phyloP scores from a whole-genome alignment of 2,329 filamentous ascomycete genomes.

The Phyllosticta citribraziliensis region DNA sequence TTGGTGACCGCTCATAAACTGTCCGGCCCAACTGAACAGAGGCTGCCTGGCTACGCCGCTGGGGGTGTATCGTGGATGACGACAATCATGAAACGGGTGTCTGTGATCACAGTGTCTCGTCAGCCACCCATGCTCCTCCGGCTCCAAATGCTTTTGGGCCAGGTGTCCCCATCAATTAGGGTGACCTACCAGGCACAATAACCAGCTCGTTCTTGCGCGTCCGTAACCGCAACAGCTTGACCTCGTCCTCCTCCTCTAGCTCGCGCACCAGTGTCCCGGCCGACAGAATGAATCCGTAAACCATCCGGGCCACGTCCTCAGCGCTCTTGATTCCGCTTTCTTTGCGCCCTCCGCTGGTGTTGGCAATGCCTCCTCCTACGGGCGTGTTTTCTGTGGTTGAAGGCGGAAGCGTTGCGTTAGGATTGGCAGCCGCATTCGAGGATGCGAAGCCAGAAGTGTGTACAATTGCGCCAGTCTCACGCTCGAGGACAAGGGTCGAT shows the following conservation, averaged over 20 bases:
- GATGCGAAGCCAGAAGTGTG: slow-evolving; percentile 63
- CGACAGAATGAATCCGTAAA: slow-evolving; percentile 64
- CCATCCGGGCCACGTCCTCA: slow-evolving; percentile 64
- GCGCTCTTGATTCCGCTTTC: slow-evolving; percentile 47
- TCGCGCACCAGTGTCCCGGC: slow-evolving; percentile 62
- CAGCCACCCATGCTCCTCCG: not conserved
- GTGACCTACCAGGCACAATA: slow-evolving; percentile 54
- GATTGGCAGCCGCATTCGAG: slow-evolving; percentile 43
- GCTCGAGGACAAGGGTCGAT: slow-evolving; percentile 66
- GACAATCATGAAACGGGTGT: slow-evolving; percentile 67
- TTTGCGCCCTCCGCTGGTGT: slow-evolving; percentile 21
- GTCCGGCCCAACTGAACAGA: not conserved
- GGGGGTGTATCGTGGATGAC: slow-evolving; percentile 74
- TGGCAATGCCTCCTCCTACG: slow-evolving; percentile 18
- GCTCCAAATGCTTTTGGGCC: not conserved
- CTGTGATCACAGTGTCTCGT: slow-evolving; percentile 22
- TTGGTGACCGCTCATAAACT: slow-evolving; percentile 1
- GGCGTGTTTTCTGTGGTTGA: slow-evolving; percentile 22
- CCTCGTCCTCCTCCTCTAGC: slow-evolving; percentile 66
- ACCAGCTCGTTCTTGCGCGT: slow-evolving; percentile 82
- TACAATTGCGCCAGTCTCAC: slow-evolving; percentile 61
- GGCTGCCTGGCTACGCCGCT: slow-evolving; percentile 24
- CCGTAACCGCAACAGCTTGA: slow-evolving; percentile 64
- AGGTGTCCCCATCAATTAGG: not conserved
- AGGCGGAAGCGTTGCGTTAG: slow-evolving; percentile 28